Percentiles rank a stretch among this genome's conserved stretches.
Evolutionary conservation across 768 basidiomycete genomes (phyloP).

Genomic region (Hortiboletus campestris): DNA sequence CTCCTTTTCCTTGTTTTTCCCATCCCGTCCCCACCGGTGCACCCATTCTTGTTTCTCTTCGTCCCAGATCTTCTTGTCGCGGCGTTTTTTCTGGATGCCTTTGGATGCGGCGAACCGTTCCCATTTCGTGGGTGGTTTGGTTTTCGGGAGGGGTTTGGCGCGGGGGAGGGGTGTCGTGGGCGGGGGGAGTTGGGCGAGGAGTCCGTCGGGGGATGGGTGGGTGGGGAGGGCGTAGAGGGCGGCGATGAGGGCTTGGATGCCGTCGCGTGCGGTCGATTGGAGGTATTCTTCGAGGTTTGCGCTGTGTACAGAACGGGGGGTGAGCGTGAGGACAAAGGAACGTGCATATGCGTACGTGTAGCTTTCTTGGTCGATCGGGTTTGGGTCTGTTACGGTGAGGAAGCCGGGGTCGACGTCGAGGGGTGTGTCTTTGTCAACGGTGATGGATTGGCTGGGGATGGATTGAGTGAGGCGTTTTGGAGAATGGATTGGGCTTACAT

Average conservation of each 20-base stretch:
- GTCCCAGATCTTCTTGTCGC: slow-evolving; percentile 87
- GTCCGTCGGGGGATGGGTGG: slow-evolving; percentile 71
- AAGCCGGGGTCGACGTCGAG: slow-evolving; percentile 81
- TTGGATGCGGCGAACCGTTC: slow-evolving; percentile 92
- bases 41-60: slow-evolving; percentile 95
- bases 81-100: slow-evolving; percentile 80
- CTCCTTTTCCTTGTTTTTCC: slow-evolving; percentile 86
- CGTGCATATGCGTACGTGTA: slow-evolving; percentile 63
- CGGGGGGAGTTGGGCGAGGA: slow-evolving; percentile 75
- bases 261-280: slow-evolving; percentile 72
- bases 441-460: slow-evolving; percentile 55
- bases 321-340: neutral
- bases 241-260: slow-evolving; percentile 77
- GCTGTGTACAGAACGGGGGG: slow-evolving; percentile 36
- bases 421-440: slow-evolving; percentile 76
- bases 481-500: slow-evolving; percentile 45
- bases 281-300: slow-evolving; percentile 80
- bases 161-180: slow-evolving; percentile 80
- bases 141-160: slow-evolving; percentile 89
- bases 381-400: slow-evolving; percentile 83
- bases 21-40: slow-evolving; percentile 82
- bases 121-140: slow-evolving; percentile 95
- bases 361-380: slow-evolving; percentile 78
- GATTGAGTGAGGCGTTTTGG: neutral
- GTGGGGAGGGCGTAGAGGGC: slow-evolving; percentile 83